phyloP scores from a whole-genome alignment of 352 stramenopile genomes.

The Pythium folliculosum region DNA sequence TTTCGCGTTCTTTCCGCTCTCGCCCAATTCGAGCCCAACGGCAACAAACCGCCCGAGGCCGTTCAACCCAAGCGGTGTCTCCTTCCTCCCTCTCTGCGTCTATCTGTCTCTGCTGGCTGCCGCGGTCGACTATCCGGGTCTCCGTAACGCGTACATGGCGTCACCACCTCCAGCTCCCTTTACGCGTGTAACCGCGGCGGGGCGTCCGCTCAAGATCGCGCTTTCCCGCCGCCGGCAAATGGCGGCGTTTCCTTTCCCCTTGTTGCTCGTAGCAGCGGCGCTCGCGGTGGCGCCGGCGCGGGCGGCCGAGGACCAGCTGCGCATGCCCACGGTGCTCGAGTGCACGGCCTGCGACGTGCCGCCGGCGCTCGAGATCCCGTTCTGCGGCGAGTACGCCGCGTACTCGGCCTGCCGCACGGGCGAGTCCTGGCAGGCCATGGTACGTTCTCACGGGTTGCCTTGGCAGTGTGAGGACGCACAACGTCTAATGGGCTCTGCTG shows the following conservation, averaged over 20 bases:
- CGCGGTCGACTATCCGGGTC: neutral
- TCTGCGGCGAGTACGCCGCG: conserved; percentile 48
- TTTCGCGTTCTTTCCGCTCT: conserved; percentile 22
- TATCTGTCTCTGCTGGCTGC: neutral
- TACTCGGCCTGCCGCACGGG: conserved; percentile 61
- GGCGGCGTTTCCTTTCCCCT: no score
- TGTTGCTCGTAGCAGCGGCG: neutral
- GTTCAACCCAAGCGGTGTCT: conserved; percentile 11
- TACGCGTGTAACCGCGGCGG: no score
- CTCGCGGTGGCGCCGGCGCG: neutral
- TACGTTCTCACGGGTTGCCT: no score
- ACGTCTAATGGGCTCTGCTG: no score
- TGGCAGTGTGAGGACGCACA: no score
- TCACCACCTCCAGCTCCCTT: neutral
- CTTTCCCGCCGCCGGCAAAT: neutral
- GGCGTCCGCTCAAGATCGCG: conserved; percentile 13
- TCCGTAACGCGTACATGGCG: neutral
- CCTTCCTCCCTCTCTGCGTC: neutral
- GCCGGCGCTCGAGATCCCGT: conserved; percentile 39
- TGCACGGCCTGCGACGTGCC: conserved; percentile 67
- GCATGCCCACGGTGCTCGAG: conserved; percentile 28
- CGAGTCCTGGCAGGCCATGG: conserved; percentile 49
- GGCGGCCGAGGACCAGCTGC: conserved; percentile 7
- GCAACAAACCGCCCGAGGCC: conserved; percentile 8
- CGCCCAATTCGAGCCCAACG: conserved; percentile 15